Evolutionary conservation across 164 flowering plant genomes (phyloP), one percentile per base, ranked within the genome.

Genomic region (Amborella trichopoda): DNA sequence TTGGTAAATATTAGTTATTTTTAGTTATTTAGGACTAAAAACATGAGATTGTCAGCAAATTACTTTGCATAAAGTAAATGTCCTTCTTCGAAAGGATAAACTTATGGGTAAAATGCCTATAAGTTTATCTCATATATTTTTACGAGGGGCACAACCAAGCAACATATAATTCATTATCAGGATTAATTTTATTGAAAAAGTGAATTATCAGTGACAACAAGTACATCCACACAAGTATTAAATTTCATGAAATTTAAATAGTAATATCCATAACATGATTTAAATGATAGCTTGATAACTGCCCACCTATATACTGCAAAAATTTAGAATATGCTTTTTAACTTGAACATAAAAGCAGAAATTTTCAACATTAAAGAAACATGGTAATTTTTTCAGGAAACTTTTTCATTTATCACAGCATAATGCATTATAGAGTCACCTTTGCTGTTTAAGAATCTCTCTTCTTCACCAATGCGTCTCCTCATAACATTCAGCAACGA

Each of bases 401-500:
- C 14, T 30, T 0, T 30, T 3, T 40, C 19, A n/a, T 4, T 34
- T 14, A 16, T 8, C 34, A 33, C 19, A 34, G 19, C 27, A 11
- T 13, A 9, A 2, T 13, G 12, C 34, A 52, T 13, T 22, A 39
- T 19, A 50, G 14, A 23, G n/a, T 53, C 59, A 80, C 90, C 88
- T 80, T 68, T 67, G 26, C 50, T 44, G 63, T 73, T 76, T 11
- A 79, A 52, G 50, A 62, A 46, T 62, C 90, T 78, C 70, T 87
- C 95, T 63, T 91, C 98, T 65, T 87, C 96, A 28, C 75, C 93
- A 46, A 72, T 79, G 44, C 96, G 90, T 50, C 78, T 72, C 21
- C 95, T 65, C 38, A 91, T 74, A 39, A 70, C 90, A 71, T 91
- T 91, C 18, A 91, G 84, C 75, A 91, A 61, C 19, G 96, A 91